phyloP scores from a whole-genome alignment of 1,284 basidiomycete genomes.

The Kwoniella shivajii region DNA sequence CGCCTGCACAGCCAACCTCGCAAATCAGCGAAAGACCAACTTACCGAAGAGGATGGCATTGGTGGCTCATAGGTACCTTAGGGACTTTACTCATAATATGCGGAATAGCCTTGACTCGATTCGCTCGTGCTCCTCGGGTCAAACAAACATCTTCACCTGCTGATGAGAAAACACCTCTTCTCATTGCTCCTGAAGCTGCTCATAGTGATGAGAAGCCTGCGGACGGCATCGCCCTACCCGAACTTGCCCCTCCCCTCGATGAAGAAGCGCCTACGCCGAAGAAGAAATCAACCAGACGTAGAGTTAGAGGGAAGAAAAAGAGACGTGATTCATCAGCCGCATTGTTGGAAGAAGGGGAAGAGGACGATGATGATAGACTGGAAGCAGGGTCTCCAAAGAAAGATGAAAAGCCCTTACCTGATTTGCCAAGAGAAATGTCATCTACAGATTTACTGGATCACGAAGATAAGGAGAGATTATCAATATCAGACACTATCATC shows the following conservation, averaged over 20 bases:
- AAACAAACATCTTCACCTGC: conserved; percentile 17
- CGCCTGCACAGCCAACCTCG: background rate
- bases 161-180: conserved; percentile 32
- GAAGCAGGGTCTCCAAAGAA: conserved; percentile 18
- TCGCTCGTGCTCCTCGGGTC: conserved; percentile 10
- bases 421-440: conserved; percentile 43
- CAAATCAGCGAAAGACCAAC: conserved; percentile 6
- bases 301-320: conserved; percentile 47
- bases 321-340: conserved; percentile 30
- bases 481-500: conserved; percentile 75
- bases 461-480: conserved; percentile 54
- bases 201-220: conserved; percentile 11
- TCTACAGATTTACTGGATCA: conserved; percentile 28
- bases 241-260: background rate
- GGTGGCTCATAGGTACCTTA: conserved; percentile 25
- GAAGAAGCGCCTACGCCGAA: conserved; percentile 29
- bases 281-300: conserved; percentile 38
- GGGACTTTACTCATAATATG: conserved; percentile 16
- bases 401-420: conserved; percentile 45
- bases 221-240: background rate
- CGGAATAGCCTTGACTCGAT: conserved; percentile 24
- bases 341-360: conserved; percentile 59
- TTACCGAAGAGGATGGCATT: conserved; percentile 17
- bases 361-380: conserved; percentile 54
- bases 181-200: conserved; percentile 7